Evolutionary conservation across 2,329 filamentous ascomycete genomes (phyloP).

Genomic region (Fusarium sp.): DNA sequence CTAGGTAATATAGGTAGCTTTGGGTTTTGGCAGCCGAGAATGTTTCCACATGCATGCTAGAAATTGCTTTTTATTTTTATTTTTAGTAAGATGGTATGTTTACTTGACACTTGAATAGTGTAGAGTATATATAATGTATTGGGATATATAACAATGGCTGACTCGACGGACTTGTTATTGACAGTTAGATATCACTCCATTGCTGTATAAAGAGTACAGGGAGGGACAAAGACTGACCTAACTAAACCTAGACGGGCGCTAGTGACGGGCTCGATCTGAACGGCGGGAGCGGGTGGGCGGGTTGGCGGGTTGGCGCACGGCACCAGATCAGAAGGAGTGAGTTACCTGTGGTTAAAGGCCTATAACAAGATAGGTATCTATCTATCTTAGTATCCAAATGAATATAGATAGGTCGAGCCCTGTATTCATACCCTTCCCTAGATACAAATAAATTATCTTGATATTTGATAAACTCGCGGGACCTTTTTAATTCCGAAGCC

Average conservation of each 20-base stretch:
- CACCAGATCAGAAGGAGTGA: conserved; percentile 17
- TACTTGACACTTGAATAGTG: not conserved
- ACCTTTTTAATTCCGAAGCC: conserved; percentile 11
- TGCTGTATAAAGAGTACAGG: not conserved
- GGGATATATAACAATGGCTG: not conserved
- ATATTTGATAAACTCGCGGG: not conserved
- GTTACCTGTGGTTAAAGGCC: too few relatives aligned
- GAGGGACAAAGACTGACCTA: conserved; percentile 3
- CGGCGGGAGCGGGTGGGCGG: conserved; percentile 29
- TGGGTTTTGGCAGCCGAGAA: not conserved
- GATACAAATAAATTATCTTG: not conserved
- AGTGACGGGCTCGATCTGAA: conserved; percentile 34
- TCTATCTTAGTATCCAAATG: too few relatives aligned
- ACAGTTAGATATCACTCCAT: not conserved
- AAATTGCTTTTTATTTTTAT: not conserved
- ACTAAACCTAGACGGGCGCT: conserved; percentile 16
- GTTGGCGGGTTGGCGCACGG: conserved; percentile 32
- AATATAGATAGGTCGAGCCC: too few relatives aligned
- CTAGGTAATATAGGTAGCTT: not conserved
- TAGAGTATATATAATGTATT: not conserved
- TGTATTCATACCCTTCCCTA: too few relatives aligned
- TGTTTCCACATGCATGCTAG: not conserved
- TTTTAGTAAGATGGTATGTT: too few relatives aligned
- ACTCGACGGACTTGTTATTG: not conserved
- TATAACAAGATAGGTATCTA: too few relatives aligned